Percentiles rank a stretch among this genome's conserved stretches.
Conservation (phyloP, 2,329 filamentous ascomycete genomes). For the Coniochaeta prunicola region DNA sequence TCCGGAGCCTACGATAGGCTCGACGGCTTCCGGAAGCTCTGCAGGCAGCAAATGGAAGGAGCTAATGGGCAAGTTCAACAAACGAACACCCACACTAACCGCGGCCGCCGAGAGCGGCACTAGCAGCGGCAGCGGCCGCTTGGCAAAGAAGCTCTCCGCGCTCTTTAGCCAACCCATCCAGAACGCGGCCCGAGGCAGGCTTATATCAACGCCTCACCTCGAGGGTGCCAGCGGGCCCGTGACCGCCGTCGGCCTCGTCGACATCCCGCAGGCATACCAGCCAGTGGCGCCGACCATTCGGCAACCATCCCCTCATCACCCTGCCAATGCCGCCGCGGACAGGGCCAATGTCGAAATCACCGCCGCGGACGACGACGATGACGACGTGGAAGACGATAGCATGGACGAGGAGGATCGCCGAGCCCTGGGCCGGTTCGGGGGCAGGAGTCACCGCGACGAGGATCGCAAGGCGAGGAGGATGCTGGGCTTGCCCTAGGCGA, state of each 20-base stretch:
- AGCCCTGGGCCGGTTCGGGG: neutral
- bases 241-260: neutral
- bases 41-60: neutral
- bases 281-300: neutral
- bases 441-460: neutral
- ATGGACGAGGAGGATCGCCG: neutral
- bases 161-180: neutral
- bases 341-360: neutral
- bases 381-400: neutral
- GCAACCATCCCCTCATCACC: neutral
- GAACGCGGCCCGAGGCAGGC: neutral
- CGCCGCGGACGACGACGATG: neutral
- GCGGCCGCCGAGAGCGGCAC: neutral
- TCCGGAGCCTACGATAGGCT: constrained; percentile 1
- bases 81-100: neutral
- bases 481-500: neutral
- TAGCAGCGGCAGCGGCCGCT: neutral
- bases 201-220: neutral
- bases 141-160: neutral
- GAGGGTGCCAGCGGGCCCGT: neutral
- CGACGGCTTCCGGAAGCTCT: neutral
- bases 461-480: neutral
- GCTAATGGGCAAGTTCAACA: neutral
- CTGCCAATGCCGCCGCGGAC: neutral
- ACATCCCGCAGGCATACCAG: neutral